Conservation (phyloP, 2,329 filamentous ascomycete species). For the Ophiostoma fasciatum region DNA sequence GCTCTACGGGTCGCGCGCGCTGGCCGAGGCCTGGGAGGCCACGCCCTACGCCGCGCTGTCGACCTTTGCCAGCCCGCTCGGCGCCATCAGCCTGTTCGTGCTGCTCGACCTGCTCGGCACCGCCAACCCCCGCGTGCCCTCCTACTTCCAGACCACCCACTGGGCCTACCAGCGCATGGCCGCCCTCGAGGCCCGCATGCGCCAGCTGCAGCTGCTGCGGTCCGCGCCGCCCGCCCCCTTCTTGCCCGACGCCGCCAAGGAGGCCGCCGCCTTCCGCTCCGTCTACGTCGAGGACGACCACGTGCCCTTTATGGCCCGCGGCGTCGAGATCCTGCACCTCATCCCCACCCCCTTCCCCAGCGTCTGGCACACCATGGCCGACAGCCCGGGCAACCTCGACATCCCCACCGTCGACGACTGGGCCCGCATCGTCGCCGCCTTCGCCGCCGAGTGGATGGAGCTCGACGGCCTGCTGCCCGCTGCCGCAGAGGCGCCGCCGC, state of each 20-base stretch:
- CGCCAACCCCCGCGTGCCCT: slow-evolving; percentile 49
- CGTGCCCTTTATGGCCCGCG: slow-evolving; percentile 72
- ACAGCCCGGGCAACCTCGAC: slow-evolving; percentile 77
- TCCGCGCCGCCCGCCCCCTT: slow-evolving; percentile 38
- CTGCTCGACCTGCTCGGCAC: slow-evolving; percentile 45
- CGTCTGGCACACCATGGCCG: slow-evolving; percentile 76
- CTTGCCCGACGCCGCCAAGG: slow-evolving; percentile 48
- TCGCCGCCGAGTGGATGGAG: slow-evolving; percentile 87
- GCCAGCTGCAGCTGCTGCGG: slow-evolving; percentile 36
- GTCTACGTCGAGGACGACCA: slow-evolving; percentile 71
- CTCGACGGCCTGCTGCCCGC: slow-evolving; percentile 25
- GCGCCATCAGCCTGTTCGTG: slow-evolving; percentile 58
- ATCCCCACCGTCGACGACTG: slow-evolving; percentile 70
- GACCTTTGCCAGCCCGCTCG: slow-evolving; percentile 58
- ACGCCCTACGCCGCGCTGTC: slow-evolving; percentile 54
- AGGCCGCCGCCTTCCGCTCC: slow-evolving; percentile 28
- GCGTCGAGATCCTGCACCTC: slow-evolving; percentile 78
- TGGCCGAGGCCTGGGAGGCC: slow-evolving; percentile 70
- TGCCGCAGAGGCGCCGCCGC: too few species aligned
- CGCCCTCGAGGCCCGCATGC: slow-evolving; percentile 47
- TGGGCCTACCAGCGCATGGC: slow-evolving; percentile 65
- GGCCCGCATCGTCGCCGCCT: slow-evolving; percentile 70
- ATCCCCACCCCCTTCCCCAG: slow-evolving; percentile 71
- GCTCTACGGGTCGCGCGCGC: slow-evolving; percentile 66
- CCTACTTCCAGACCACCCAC: slow-evolving; percentile 62